Conservation (phyloP, 257 asterid genomes). For the Solanum lycopersicoides region DNA sequence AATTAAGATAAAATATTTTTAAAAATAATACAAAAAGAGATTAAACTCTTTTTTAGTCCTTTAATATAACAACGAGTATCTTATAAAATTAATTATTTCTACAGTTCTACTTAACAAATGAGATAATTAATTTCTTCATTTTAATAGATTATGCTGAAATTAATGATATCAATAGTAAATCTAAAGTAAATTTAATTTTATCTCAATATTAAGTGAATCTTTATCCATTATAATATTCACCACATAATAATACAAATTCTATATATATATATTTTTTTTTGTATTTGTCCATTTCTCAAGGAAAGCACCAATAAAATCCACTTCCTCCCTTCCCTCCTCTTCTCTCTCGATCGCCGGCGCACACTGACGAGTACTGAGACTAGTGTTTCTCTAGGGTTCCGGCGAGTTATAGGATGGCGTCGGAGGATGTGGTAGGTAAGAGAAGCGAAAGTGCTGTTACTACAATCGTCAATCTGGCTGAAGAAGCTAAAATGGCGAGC, state of each 20-base stretch:
- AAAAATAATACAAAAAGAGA: not conserved
- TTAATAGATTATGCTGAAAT: not conserved
- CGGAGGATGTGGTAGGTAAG: conserved; percentile 80
- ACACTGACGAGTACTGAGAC: not conserved
- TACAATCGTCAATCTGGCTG: conserved; percentile 81
- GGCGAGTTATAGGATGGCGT: conserved; percentile 38
- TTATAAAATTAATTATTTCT: not conserved
- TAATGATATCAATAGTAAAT: not conserved
- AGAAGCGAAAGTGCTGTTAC: conserved; percentile 73
- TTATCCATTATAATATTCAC: not conserved
- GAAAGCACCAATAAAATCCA: not conserved
- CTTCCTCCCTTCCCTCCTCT: not conserved
- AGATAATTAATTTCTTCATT: not conserved
- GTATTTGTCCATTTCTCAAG: not conserved
- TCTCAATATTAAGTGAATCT: not conserved
- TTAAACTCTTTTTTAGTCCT: not conserved
- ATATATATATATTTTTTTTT: not conserved
- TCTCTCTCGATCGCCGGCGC: not conserved
- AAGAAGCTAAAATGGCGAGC: conserved; percentile 85
- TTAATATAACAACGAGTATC: not conserved
- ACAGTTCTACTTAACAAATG: not conserved
- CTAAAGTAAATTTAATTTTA: not conserved
- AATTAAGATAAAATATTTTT: not conserved
- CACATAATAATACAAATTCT: not conserved
- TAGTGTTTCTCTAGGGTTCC: not conserved